A percentile compares a stretch with the other conserved stretches of the same genome.
phyloP scores from a whole-genome alignment of 345 rosid genomes.

The Linum usitatissimum region DNA sequence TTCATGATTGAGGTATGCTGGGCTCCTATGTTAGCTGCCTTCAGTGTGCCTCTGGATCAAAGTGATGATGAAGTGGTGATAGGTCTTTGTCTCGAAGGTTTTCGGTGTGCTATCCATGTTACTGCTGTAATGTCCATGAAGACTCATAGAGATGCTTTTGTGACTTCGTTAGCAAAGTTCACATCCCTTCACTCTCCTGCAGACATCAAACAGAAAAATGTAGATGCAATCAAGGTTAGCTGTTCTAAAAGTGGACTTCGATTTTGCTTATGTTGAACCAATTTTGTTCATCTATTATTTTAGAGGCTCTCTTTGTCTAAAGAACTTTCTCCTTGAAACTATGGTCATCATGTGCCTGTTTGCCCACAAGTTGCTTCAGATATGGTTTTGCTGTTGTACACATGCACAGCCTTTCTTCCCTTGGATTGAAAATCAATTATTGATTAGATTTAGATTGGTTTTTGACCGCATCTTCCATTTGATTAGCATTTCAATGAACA shows the following conservation, averaged over 20 bases:
- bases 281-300: background rate
- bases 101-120: constrained; percentile 84
- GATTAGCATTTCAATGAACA: no score
- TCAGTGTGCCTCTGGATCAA: constrained; percentile 98
- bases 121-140: constrained; percentile 99
- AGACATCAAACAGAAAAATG: constrained; percentile 86
- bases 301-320: background rate
- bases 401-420: background rate
- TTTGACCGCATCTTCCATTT: background rate
- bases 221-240: constrained; percentile 84
- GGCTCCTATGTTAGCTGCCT: constrained; percentile 99
- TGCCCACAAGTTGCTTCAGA: background rate
- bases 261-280: background rate
- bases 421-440: background rate
- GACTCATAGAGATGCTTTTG: constrained; percentile 99
- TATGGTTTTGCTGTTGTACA: background rate
- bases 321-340: background rate
- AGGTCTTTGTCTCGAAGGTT: constrained; percentile 88
- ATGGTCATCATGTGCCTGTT: background rate
- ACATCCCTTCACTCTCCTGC: constrained; percentile 98
- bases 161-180: constrained; percentile 94
- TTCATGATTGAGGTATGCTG: constrained; percentile 99
- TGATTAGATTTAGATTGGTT: background rate
- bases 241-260: background rate
- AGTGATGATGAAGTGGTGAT: constrained; percentile 86